phyloP scores from a whole-genome alignment of 495 filamentous ascomycete species.

The Choiromyces venosus region DNA sequence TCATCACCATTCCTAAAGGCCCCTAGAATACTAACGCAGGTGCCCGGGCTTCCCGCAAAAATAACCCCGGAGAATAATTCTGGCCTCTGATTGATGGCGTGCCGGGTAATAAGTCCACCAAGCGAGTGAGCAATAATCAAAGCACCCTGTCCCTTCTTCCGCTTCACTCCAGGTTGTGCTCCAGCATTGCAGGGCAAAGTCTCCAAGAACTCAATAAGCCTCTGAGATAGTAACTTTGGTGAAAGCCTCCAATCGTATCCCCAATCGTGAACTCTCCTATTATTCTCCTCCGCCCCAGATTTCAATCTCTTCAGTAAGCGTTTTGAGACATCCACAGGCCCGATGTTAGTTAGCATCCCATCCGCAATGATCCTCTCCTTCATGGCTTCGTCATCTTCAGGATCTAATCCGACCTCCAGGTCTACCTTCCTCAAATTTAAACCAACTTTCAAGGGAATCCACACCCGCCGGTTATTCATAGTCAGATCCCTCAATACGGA shows the following conservation, averaged over 20 bases:
- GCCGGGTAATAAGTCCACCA: conserved; percentile 81
- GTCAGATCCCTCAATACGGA: conserved; percentile 82
- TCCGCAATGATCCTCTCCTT: conserved; percentile 71
- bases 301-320: conserved; percentile 69
- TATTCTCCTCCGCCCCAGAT: conserved; percentile 59
- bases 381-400: conserved; percentile 82
- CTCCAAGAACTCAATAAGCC: conserved; percentile 66
- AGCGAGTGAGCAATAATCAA: conserved; percentile 83
- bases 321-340: conserved; percentile 83
- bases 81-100: conserved; percentile 81
- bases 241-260: conserved; percentile 95
- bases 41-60: conserved; percentile 77
- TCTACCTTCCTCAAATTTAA: conserved; percentile 88
- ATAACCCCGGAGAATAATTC: conserved; percentile 83
- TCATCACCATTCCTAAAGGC: conserved; percentile 86
- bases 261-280: conserved; percentile 77
- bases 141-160: conserved; percentile 58
- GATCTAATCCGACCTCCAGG: conserved; percentile 75
- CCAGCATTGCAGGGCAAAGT: conserved; percentile 62
- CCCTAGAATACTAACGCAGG: conserved; percentile 85
- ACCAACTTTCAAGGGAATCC: conserved; percentile 92
- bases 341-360: conserved; percentile 84
- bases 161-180: conserved; percentile 32
- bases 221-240: conserved; percentile 66
- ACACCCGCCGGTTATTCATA: conserved; percentile 73